Evolutionary conservation across 2,329 filamentous ascomycete species (phyloP), one percentile per base, ranked within the genome.

Genomic region (Aotearoamyces nothofagi): DNA sequence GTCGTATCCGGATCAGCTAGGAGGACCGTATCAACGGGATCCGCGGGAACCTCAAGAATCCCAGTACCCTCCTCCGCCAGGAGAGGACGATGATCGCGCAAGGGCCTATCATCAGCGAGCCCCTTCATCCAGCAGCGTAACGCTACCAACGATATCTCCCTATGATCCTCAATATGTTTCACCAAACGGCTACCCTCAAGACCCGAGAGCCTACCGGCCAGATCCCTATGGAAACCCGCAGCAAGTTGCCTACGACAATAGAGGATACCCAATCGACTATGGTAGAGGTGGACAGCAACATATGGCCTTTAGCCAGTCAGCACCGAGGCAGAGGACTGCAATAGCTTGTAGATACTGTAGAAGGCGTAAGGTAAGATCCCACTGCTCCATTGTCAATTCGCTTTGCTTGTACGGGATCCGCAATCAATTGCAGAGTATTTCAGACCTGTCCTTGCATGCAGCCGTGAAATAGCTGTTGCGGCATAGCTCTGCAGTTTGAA

Each of bases 291-390:
- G 25, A 27, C 33, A 28, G 25, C 42, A 44, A 30, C 42, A 45
- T 17, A 51, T 49, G 41, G 31, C 42, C 11, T 50, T 47, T 29
- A 46, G 36, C 24, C 58, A 61, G 42, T 60, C 62, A 17, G 66
- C 66, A n/a, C 66, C 66, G 10, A 58, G 66, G 32, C 66, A 71
- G 46, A 55, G 66, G 37, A 71, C 66, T 29, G 66, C 66, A 31
- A 71, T 71, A 46, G 66, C 66, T 26, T 71, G 66, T 43, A 58
- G 64, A 33, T 71, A 71, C 46, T 71, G 66, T 48, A 53, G 66
- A 33, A 57, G 66, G 48, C 58, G 66, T 46, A 71, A 71, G 61
- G 66, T 69, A 54, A 40, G 45, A 30, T 17, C 13, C n/a, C n/a
- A n/a, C n/a, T n/a, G n/a, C n/a, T n/a, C n/a, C n/a, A n/a, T n/a